Percentiles rank a stretch among this genome's conserved stretches.
Conservation (phyloP, 371 early-diverging fungal genomes). For the Actinomucor elegans region DNA sequence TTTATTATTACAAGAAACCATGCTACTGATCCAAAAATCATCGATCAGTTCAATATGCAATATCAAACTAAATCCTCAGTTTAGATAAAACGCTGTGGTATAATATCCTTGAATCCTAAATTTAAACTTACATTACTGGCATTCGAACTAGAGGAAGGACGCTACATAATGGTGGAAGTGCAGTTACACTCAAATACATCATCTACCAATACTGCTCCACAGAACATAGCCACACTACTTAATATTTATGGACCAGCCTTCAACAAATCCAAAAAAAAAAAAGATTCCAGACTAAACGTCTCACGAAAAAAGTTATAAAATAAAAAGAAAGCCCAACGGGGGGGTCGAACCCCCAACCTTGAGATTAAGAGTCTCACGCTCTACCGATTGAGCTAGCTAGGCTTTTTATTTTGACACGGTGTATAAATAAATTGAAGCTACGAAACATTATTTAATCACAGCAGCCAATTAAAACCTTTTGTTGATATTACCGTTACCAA, state of each 20-base stretch:
- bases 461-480: no score
- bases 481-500: no score
- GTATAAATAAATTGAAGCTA: no score
- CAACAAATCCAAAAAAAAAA: neutral
- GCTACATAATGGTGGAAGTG: conserved; percentile 5
- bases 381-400: no score
- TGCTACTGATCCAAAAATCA: neutral
- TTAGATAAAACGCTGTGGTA: conserved; percentile 2
- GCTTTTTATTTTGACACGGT: no score
- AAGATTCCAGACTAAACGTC: no score
- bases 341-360: no score
- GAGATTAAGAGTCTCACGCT: no score
- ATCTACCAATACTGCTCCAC: no score
- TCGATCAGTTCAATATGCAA: neutral
- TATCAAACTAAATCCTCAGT: neutral
- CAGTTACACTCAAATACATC: neutral
- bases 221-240: neutral
- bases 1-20: conserved; percentile 8
- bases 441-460: no score
- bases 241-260: neutral
- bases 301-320: no score
- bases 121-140: neutral
- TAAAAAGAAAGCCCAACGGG: no score
- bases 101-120: neutral
- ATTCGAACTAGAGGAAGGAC: neutral